Evolutionary conservation across 2,329 filamentous ascomycete genomes (phyloP), one percentile per base, ranked within the genome.

Genomic region (Ambrosiella cleistominuta): DNA sequence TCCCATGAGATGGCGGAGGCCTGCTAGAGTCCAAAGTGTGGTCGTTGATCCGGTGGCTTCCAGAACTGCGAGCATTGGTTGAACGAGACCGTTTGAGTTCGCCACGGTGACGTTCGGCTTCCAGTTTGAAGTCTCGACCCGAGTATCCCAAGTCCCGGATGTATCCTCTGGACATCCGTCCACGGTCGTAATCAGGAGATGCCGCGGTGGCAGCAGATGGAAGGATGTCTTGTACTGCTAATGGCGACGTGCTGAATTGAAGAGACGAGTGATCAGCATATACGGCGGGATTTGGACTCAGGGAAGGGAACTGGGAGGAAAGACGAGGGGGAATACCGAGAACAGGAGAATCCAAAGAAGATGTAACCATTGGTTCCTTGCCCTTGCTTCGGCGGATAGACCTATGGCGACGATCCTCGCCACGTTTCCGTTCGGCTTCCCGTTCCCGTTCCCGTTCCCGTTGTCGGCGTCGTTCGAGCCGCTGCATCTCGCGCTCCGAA

Each of bases 31-130:
- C 35, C 6, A 39, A 3, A 15, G 52, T 19, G 13, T 40, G 13
- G 2, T 42, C 35, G 35, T 15, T 13, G 12, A 13, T 13, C 2
- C 49, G 49, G 35, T 51, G 35, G 12, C 17, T 27, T 7, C 17
- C 15, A 13, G 17, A 13, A 27, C 17, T 45, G 27, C 13, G 49
- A 36, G 11, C 49, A 36, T 42, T 51, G 54, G 44, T 58, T 39
- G 27, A 55, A 36, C 51, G 45, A 1, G 59, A 57, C 9, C 58
- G 54, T 35, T 45, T 56, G 12, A 60, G 49, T 3, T 35, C 49
- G 42, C 57, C 58, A 13, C 52, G 55, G 19, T 50, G 50, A 8
- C 52, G 36, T 27, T 54, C 38, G 15, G 52, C 13, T 27, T 51
- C 37, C 37, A 51, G 12, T 50, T 42, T 27, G 37, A 36, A n/a